Conservation (phyloP, 2,329 filamentous ascomycete genomes). For the Epichloe sibirici region DNA sequence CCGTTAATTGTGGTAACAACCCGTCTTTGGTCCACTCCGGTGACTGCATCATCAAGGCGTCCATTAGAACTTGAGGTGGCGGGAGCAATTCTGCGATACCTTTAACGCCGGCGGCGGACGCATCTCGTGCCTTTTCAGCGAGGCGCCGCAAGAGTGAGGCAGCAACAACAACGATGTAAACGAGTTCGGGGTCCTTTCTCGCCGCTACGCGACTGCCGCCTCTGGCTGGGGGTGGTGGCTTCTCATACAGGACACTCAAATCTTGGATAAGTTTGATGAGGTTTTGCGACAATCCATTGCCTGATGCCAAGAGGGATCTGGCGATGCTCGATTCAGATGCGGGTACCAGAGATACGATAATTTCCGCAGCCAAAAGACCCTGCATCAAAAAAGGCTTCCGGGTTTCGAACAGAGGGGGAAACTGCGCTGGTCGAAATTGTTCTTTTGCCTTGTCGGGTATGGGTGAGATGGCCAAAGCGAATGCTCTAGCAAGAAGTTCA, state of each 20-base stretch:
- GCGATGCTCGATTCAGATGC: conserved; percentile 61
- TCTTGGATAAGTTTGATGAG: conserved; percentile 64
- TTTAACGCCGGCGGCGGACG: conserved; percentile 33
- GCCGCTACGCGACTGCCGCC: conserved; percentile 20
- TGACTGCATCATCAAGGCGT: conserved; percentile 52
- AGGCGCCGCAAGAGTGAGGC: conserved; percentile 56
- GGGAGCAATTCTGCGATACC: conserved; percentile 53
- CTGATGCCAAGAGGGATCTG: conserved; percentile 67
- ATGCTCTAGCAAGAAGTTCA: conserved; percentile 76
- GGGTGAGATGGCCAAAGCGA: conserved; percentile 74
- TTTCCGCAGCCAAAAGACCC: conserved; percentile 80
- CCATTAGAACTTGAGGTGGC: conserved; percentile 53
- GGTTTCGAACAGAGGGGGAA: conserved; percentile 60
- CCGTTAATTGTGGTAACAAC: conserved; percentile 56
- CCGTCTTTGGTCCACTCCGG: conserved; percentile 50
- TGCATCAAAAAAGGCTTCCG: conserved; percentile 88
- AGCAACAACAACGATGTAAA: conserved; percentile 55
- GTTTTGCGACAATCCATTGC: conserved; percentile 73
- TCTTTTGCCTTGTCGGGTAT: conserved; percentile 54
- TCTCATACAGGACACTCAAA: conserved; percentile 51
- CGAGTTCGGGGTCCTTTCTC: conserved; percentile 37
- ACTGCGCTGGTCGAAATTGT: conserved; percentile 43
- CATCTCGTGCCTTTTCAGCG: conserved; percentile 53
- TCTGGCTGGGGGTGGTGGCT: conserved; percentile 8
- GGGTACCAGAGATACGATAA: conserved; percentile 64